Conservation (phyloP, 1,139 yeast species). For the Kurtzmaniella quercitrusa region DNA sequence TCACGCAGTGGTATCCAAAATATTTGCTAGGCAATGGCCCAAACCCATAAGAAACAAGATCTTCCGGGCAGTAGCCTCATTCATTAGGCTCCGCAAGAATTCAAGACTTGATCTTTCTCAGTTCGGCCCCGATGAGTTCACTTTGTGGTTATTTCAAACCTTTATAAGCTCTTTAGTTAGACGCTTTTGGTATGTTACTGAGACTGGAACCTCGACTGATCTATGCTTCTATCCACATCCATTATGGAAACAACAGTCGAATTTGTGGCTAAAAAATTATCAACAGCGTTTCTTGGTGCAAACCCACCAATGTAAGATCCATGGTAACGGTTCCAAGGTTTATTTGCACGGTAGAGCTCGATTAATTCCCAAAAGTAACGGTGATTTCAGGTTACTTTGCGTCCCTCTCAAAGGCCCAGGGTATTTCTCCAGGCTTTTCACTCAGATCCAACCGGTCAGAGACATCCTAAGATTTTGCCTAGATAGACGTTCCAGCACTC, state of each 20-base stretch:
- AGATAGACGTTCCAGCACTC: constrained; percentile 10
- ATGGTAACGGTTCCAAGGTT: constrained; percentile 5
- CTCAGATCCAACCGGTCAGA: constrained; percentile 21
- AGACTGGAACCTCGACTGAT: constrained; percentile 23
- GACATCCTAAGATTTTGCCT: constrained; percentile 12
- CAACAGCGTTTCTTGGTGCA: constrained; percentile 22
- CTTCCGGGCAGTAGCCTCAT: constrained; percentile 28
- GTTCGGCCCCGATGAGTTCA: constrained; percentile 22
- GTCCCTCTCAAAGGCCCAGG: constrained; percentile 37
- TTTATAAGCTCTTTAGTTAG: constrained; percentile 48
- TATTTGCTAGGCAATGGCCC: constrained; percentile 15
- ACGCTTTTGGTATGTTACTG: constrained; percentile 66
- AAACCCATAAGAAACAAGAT: constrained; percentile 16
- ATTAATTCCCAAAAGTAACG: constrained; percentile 49
- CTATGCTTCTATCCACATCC: constrained; percentile 53
- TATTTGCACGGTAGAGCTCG: constrained; percentile 32
- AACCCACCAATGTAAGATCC: constrained; percentile 7
- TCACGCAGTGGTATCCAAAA: constrained; percentile 34
- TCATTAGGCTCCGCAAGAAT: constrained; percentile 34
- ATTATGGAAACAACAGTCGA: constrained; percentile 50
- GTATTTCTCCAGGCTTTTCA: constrained; percentile 8
- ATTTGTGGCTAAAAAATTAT: constrained; percentile 39
- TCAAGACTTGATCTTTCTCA: constrained; percentile 22
- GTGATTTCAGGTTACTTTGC: constrained; percentile 56
- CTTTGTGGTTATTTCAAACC: constrained; percentile 54